phyloP scores from a whole-genome alignment of 345 rosid species.

The Kernera saxatilis region DNA sequence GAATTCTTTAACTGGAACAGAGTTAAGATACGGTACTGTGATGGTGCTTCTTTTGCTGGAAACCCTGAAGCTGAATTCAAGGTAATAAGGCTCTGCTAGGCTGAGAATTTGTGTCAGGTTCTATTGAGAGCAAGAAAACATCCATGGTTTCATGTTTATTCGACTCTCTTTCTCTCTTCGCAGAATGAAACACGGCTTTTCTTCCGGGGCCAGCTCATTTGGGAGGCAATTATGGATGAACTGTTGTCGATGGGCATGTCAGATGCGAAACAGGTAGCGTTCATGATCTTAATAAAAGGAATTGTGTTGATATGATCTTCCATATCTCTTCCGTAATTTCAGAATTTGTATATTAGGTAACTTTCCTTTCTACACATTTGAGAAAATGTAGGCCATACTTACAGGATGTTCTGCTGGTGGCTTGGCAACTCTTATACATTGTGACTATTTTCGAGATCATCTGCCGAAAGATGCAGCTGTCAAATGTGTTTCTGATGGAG shows the following conservation, averaged over 20 bases:
- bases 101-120: not conserved
- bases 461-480: conserved; percentile 62
- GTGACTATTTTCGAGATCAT: conserved; percentile 64
- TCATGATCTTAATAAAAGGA: not conserved
- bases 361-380: not conserved
- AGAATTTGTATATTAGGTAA: not conserved
- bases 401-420: conserved; percentile 99
- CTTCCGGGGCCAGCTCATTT: conserved; percentile 91
- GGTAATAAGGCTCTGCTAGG: conserved; percentile 34
- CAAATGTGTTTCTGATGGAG: conserved; percentile 94
- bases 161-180: not conserved
- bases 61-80: conserved; percentile 68
- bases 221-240: conserved; percentile 79
- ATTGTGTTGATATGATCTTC: not conserved
- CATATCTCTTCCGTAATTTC: not conserved
- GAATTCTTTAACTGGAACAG: conserved; percentile 88
- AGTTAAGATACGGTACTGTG: conserved; percentile 78
- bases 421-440: conserved; percentile 80
- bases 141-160: not conserved
- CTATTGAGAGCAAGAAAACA: not conserved
- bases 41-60: conserved; percentile 92
- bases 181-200: conserved; percentile 57
- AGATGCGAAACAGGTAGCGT: conserved; percentile 54
- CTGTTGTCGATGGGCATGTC: conserved; percentile 69
- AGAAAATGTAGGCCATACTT: conserved; percentile 65